These are phyloP conservation scores for Boletus insuetus DNA, from an alignment of 768 basidiomycete genomes.

Conservation along the genomic window DNA sequence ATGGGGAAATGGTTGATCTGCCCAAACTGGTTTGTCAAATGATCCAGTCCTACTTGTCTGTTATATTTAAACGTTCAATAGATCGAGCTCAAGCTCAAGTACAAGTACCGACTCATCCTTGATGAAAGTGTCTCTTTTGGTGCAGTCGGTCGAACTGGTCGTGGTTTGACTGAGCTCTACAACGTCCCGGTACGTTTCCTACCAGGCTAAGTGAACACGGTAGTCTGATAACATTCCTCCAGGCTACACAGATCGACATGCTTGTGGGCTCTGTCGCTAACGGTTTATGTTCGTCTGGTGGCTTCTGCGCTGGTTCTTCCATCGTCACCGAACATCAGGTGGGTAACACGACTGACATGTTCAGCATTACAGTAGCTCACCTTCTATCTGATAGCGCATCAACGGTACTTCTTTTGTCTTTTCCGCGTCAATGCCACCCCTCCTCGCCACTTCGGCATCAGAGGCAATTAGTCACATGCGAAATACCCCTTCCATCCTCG, in stretches of 20 bases:
- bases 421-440: slow-evolving; percentile 90
- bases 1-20: slow-evolving; percentile 88
- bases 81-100: slow-evolving; percentile 93
- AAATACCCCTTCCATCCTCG: slow-evolving; percentile 71
- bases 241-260: slow-evolving; percentile 92
- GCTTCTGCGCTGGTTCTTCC: slow-evolving; percentile 90
- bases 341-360: not conserved
- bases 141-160: slow-evolving; percentile 86
- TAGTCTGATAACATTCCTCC: not conserved
- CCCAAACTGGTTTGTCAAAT: slow-evolving; percentile 75
- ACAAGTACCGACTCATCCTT: slow-evolving; percentile 92
- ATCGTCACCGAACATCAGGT: slow-evolving; percentile 89
- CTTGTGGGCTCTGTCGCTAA: slow-evolving; percentile 88
- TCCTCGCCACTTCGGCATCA: slow-evolving; percentile 84
- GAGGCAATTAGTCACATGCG: slow-evolving; percentile 81
- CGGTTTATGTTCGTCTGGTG: slow-evolving; percentile 79
- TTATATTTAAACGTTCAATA: slow-evolving; percentile 28
- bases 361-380: not conserved
- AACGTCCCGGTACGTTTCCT: slow-evolving; percentile 73
- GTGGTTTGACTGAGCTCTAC: slow-evolving; percentile 92
- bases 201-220: not conserved
- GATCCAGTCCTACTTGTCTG: not conserved
- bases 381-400: slow-evolving; percentile 63
- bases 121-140: slow-evolving; percentile 96
- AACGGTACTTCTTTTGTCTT: slow-evolving; percentile 95